Base-by-base conservation (phyloP, 805 yeast genomes). In the Naumovozyma dairenensis region DNA sequence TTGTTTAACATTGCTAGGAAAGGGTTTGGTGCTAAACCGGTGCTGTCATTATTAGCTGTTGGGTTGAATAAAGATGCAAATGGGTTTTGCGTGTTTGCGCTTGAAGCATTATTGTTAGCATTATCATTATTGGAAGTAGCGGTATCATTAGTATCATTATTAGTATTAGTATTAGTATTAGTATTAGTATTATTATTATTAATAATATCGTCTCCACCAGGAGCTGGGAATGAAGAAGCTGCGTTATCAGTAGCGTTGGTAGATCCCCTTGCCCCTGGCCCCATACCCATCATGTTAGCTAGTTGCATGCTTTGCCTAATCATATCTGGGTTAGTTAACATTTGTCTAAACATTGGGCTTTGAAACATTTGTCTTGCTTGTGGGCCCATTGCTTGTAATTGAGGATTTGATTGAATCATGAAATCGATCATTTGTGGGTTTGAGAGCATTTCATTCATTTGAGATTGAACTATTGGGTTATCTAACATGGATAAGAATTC, bases 401-500 rank as follows among this genome's bases (percentile, higher is more conserved):
- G 86, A 6, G 96, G 96, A 37, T 80, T 79, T 51, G 80, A 83
- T 48, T 75, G 73, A 49, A 86, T 83, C 67, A 87, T 58, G 53
- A 66, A 76, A 46, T 85, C 94, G 32, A 84, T 55, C 87, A 86
- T 80, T 56, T 81, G 87, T 2, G 96, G 96, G 59, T 87, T 82
- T 28, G 78, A 72, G 32, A 86, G 65, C 80, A 83, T 73, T 32
- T 80, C 76, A 53, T 80, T 75, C 83, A 89, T 73, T 39, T 79
- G 69, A 53, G 86, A 86, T 53, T 79, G 87, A 47, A 83, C 72
- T 61, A 73, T 66, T 26, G 97, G 98, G 45, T 74, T 72, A 14
- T 75, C 77, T 78, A 92, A 67, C 81, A 84, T 74, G 35, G 69
- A 65, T 22, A 74, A 64, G 59, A 89, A 54, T 41, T 82, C 86